These are phyloP conservation scores for Diaporthe citrichinensis DNA, from an alignment of 2,329 filamentous ascomycete genomes.

Conservation along the genomic window DNA sequence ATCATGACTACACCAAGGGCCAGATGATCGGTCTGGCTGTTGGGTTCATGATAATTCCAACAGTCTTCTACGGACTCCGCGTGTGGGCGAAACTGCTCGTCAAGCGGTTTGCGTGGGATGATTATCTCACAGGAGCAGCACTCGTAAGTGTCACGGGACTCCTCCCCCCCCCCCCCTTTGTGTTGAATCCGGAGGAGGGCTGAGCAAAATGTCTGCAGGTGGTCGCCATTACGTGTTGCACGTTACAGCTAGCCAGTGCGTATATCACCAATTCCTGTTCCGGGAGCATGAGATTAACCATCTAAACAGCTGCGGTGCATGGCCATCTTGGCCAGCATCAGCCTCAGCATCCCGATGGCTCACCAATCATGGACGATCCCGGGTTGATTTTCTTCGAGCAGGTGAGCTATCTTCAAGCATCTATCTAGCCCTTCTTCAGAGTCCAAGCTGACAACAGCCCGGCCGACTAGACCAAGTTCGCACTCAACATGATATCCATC, in stretches of 20 bases:
- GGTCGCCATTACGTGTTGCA: slow-evolving; percentile 4
- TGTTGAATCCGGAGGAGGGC: background rate
- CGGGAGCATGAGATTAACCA: background rate
- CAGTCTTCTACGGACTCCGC: slow-evolving; percentile 1
- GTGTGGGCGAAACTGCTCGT: slow-evolving; percentile 9
- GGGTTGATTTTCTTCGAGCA: slow-evolving; percentile 10
- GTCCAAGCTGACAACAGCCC: background rate
- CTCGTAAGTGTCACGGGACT: background rate
- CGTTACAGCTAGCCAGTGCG: slow-evolving; percentile 12
- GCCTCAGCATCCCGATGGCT: slow-evolving; percentile 13
- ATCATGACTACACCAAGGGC: slow-evolving; percentile 16
- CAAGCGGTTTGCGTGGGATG: slow-evolving; percentile 12
- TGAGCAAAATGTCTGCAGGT: background rate
- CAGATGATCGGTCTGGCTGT: slow-evolving; percentile 29
- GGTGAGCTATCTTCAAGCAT: background rate
- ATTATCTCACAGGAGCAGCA: slow-evolving; percentile 15
- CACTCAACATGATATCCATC: slow-evolving; percentile 20
- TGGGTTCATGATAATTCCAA: slow-evolving; percentile 7
- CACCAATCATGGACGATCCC: slow-evolving; percentile 13
- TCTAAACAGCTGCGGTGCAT: background rate
- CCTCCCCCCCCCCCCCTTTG: rapidly evolving
- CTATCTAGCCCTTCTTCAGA: rapidly evolving
- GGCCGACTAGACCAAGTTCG: slow-evolving; percentile 8
- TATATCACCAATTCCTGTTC: background rate
- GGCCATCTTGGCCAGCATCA: slow-evolving; percentile 19